Base-by-base conservation (phyloP, 2,329 filamentous ascomycete species). In the Byssochlamys sp. region DNA sequence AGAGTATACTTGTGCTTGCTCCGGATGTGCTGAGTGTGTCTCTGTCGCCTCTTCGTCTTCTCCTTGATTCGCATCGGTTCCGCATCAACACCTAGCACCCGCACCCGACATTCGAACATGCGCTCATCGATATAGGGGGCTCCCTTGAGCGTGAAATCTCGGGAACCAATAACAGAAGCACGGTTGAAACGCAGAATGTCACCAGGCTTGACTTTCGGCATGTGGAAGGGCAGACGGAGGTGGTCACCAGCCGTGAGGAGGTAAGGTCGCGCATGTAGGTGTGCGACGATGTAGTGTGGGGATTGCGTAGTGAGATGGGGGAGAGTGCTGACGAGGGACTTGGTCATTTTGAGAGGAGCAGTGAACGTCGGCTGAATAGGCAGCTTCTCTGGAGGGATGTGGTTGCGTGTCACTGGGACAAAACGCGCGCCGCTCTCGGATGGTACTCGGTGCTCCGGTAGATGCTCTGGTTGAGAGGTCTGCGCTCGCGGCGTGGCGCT, bases 1-100 rank as follows among this genome's bases (percentile, higher is more conserved):
- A 96, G 83, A 2, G 94, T 99, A 74, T 88, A 96, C 67, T 84
- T 81, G 71, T 95, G 90, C 82, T 99, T 96, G 79, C 90, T 96
- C 77, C 81, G 87, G 9, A 94, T 87, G 59, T 82, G 84, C 78
- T 85, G 90, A 54, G 83, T 81, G 69, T 83, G 80, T 61, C 84
- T 75, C 66, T 83, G 79, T 69, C 87, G 88, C 78, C 85, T 77
- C 82, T 91, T 91, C 66, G 83, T 92, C 82, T 92, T 92, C 75
- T 89, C 80, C 77, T 89, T 89, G 65, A 85, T 77, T 58, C 89
- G 79, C 77, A 92, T 72, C 33, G 89, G 89, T 77, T 91, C 89
- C 58, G 84, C 83, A 76, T 97, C 94, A 5, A 88, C 84, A 4
- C 91, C 92, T 61, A 94, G 81, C 27, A 99, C 91, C 33, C 86